Base-by-base conservation (phyloP, 352 stramenopile genomes). In the Globisporangium heterothallicum region DNA sequence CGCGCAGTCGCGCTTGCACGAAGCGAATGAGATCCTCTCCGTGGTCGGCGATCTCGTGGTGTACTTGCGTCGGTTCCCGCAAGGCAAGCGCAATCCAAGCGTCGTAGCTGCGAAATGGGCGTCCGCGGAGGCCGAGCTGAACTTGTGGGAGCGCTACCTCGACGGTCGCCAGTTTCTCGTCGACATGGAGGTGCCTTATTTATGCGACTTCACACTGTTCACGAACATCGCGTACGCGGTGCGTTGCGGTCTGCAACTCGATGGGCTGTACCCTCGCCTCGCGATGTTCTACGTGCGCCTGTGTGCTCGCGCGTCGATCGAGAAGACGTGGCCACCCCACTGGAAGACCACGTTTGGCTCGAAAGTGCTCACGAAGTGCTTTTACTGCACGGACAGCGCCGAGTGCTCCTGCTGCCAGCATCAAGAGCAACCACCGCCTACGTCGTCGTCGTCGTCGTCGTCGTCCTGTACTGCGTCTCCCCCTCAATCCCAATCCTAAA, bases 201-300 rank as follows among this genome's bases (percentile, higher is more conserved):
- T 90, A 48, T 90, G 78, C 56, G 82, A 92, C 58, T 88, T 84
- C 44, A 85, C 78, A 56, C 78, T 90, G 38, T 92, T 92, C 56
- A 89, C 77, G 35, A 92, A 92, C 64, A 57, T 92, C n/a, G 82
- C 82, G 6, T 92, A 92, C 59, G 82, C 82, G 19, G 82, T 92
- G 42, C 75, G 82, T n/a, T 92, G 82, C 67, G 82, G 82, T 3
- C 56, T 92, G 30, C 82, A 90, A 49, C 74, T 92, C 41, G 82
- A 92, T 27, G 82, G 79, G 16, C 66, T 92, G 0, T 92, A 90
- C 55, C 82, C 82, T 36, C 72, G 77, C 6, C 60, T 92, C 41
- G 82, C 82, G 18, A 85, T 78, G 65, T 86, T 89, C 26, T 92
- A 92, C 63, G 66, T 86, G 49, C 77, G 77, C 1, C 57, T 92